Base-by-base conservation (phyloP, 192 early-diverging fungal species). In the Blastocladiella britannica region DNA sequence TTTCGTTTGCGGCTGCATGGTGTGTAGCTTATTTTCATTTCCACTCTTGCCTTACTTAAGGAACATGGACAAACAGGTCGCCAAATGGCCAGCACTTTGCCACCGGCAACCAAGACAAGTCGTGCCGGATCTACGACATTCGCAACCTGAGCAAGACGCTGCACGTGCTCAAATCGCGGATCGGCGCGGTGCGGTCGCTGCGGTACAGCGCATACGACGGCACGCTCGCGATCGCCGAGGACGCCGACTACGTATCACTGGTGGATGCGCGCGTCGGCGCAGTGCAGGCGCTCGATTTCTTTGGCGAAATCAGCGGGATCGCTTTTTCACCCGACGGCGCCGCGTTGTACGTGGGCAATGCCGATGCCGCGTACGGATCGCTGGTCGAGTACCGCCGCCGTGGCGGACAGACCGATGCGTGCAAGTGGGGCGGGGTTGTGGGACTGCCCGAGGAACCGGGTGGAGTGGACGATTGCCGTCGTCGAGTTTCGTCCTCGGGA, bases 181-280 rank as follows among this genome's bases (percentile, higher is more conserved):
- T 74, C 25, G 66, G 67, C 24, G 70, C 72, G 4, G 67, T 74
- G 61, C 70, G 67, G 7, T 30, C 59, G 1, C 63, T 71, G 22
- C 51, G 52, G 55, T 74, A 71, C 29, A 69, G 67, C 54, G 1
- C 59, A 23, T 62, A 63, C 52, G 72, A 70, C 8, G 55, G 60
- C 15, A 66, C 61, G 53, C 62, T 74, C 28, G 26, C 65, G 28
- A 61, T 65, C 6, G 65, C 67, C n/a, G 72, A 74, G 56, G 60
- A 70, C 0, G 67, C 67, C 2, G 72, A 74, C 61, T 67, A 67
- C 51, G 66, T 74, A 43, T 67, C 69, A 51, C 25, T 74, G 3
- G 69, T 67, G 8, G 72, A 71, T 18, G 55, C 55, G 24, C 25
- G 29, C 0, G 37, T 25, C 25, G 60, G 67, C 56, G 15, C 5